phyloP scores from a whole-genome alignment of 2,329 filamentous ascomycete genomes.

The Epichloe sibirici region DNA sequence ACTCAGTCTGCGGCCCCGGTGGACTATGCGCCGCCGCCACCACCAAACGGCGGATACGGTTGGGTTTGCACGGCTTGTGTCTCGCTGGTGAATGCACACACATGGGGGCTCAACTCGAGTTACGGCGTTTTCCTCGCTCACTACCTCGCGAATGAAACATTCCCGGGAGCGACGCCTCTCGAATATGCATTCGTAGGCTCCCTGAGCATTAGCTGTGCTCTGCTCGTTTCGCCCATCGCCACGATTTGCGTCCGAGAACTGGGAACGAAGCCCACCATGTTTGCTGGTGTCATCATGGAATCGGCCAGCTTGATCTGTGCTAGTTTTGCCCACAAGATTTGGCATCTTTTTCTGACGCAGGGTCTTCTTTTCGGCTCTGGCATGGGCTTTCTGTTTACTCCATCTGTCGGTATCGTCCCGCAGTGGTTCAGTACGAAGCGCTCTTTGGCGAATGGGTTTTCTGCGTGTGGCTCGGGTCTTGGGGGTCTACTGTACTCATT shows the following conservation, averaged over 20 bases:
- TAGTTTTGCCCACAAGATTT: slow-evolving; percentile 55
- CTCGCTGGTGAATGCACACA: slow-evolving; percentile 51
- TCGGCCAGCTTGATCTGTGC: slow-evolving; percentile 54
- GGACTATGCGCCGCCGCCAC: slow-evolving; percentile 15
- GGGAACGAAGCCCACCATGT: slow-evolving; percentile 52
- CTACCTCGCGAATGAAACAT: slow-evolving; percentile 45
- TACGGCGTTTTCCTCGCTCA: slow-evolving; percentile 43
- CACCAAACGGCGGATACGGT: slow-evolving; percentile 49
- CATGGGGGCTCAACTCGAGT: slow-evolving; percentile 56
- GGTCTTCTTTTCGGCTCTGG: slow-evolving; percentile 67
- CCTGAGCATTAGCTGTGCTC: slow-evolving; percentile 30
- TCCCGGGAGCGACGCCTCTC: slow-evolving; percentile 49
- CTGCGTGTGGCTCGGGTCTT: slow-evolving; percentile 57
- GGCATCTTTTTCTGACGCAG: slow-evolving; percentile 66
- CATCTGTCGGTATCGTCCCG: slow-evolving; percentile 52
- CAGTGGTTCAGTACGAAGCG: slow-evolving; percentile 63
- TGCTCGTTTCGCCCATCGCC: slow-evolving; percentile 56
- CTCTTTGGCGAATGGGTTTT: slow-evolving; percentile 57
- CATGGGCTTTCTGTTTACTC: slow-evolving; percentile 66
- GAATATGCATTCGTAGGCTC: slow-evolving; percentile 65
- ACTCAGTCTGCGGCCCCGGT: background rate
- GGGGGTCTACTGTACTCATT: slow-evolving; percentile 63
- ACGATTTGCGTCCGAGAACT: slow-evolving; percentile 47
- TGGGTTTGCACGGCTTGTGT: slow-evolving; percentile 29
- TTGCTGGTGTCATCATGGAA: slow-evolving; percentile 53